Conservation (phyloP, 2,329 filamentous ascomycete genomes). For the Aspergillus transmontanensis region DNA sequence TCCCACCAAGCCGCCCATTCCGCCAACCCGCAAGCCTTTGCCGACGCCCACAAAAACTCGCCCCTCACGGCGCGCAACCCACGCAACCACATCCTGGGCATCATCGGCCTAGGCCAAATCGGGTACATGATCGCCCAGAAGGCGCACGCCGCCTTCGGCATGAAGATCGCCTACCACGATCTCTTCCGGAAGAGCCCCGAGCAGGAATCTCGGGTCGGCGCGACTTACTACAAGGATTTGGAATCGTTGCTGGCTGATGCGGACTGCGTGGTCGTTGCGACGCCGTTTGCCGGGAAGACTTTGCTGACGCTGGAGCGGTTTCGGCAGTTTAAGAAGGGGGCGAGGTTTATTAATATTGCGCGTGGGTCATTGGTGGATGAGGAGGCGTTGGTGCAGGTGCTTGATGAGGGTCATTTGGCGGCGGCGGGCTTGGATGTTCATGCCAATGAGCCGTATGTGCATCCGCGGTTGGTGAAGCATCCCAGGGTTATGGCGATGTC, state of each 20-base stretch:
- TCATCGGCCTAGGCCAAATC: slow-evolving; percentile 71
- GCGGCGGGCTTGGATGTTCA: slow-evolving; percentile 58
- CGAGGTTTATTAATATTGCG: slow-evolving; percentile 55
- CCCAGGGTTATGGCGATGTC: slow-evolving; percentile 49
- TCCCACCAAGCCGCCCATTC: slow-evolving; percentile 59
- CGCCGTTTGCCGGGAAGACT: slow-evolving; percentile 46
- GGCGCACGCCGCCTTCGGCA: slow-evolving; percentile 61
- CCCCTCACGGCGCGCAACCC: slow-evolving; percentile 66
- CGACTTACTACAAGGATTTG: slow-evolving; percentile 45
- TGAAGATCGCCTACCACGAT: slow-evolving; percentile 64
- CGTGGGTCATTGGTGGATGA: slow-evolving; percentile 55
- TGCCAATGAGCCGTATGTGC: slow-evolving; percentile 56
- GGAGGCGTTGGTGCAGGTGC: slow-evolving; percentile 48
- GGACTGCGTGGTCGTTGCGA: slow-evolving; percentile 53
- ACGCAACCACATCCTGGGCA: slow-evolving; percentile 61
- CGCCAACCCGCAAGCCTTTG: slow-evolving; percentile 51
- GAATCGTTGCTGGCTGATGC: slow-evolving; percentile 45
- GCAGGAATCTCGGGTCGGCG: slow-evolving; percentile 43
- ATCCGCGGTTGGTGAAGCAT: slow-evolving; percentile 44
- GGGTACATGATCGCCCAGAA: slow-evolving; percentile 65
- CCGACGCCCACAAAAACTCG: slow-evolving; percentile 61
- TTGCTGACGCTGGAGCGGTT: slow-evolving; percentile 47
- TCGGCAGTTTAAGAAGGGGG: slow-evolving; percentile 50
- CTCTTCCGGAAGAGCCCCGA: slow-evolving; percentile 42
- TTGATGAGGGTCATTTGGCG: slow-evolving; percentile 51